Evolutionary conservation across 371 early-diverging fungal species (phyloP), one percentile per base, ranked within the genome.

Genomic region (Choanephora cucurbitarum): DNA sequence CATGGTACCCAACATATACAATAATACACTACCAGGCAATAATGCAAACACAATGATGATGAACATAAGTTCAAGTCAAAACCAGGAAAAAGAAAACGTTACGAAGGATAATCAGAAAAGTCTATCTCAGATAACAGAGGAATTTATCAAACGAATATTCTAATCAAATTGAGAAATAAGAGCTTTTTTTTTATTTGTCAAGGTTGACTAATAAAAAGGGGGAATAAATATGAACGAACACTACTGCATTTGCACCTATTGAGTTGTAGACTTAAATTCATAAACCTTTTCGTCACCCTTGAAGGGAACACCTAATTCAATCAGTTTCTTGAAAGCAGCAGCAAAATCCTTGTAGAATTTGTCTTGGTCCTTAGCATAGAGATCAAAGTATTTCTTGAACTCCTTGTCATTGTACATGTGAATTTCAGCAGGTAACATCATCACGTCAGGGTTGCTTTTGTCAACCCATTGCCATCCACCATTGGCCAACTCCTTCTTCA

Each of bases 391-490:
- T 60, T 86, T 84, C 63, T 78, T 80, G 83, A 94, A 93, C 51
- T 79, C 74, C 58, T 84, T 80, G 67, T 90, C 91, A 49, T 64
- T 63, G 44, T 63, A 68, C 73, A 75, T 74, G 39, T 55, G 51
- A 23, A 77, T 68, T 67, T 72, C 77, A 34, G 63, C 62, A 60
- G 75, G 75, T 39, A 75, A 55, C 80, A 78, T 79, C 77, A 80
- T 77, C 15, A 80, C 69, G 43, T 67, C 70, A 3, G 70, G 73
- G 19, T 85, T 80, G 48, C 76, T 72, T 77, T 91, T 89, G 72
- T 93, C 93, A 49, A 84, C 89, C 64, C 71, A 92, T 80, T 96
- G 95, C 78, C 83, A 79, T 6, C 91, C 90, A n/a, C 96, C 96
- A 44, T 72, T 63, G 78, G 91, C 87, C 19, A 77, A 55, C 7